Evolutionary conservation across 2,329 filamentous ascomycete species (phyloP), one percentile per base, ranked within the genome.

Genomic region (Cladophialophora immunda): DNA sequence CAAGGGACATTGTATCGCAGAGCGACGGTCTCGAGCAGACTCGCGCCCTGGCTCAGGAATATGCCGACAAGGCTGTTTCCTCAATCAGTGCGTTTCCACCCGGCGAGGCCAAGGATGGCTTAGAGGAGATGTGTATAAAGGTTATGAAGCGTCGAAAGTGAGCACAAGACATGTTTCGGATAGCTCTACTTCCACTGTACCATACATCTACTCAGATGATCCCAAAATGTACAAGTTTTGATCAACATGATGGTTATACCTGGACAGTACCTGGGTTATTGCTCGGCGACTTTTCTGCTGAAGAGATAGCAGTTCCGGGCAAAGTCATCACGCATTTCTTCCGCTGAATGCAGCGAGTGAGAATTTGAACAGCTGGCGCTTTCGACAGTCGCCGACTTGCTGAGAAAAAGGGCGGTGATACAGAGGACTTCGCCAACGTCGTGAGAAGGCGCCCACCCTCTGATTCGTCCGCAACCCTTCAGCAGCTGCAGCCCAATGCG

Each of bases 21-120:
- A 96, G 92, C 77, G 88, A 95, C 73, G 95, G 95, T 19, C 89
- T 99, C 55, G 92, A 97, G 78, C 93, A 97, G 80, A 99, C 95
- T 1, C 88, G 93, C 73, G 92, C 90, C 7, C 84, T 99, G 32
- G 95, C 95, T 1, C 90, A 97, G 77, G 92, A 96, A 74, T 99
- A 97, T 78, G 90, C 91, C 45, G 90, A 95, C 76, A 92, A 92
- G 76, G 95, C 95, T 30, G 91, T 97, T 68, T 86, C 88, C 4
- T 92, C 94, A n/a, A 92, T 99, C 74, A 85, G 86, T 70, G 81
- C 83, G 54, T 97, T 99, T 79, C 95, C 95, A 6, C 90, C 94
- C n/a, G 94, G 93, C 77, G 94, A 98, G 71, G 95, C 95, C 66
- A 98, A 97, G 82, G 87, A 91, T 32, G 94, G 94, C 0, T 83